These are phyloP conservation scores for Solanum pennellii DNA, from an alignment of 257 asterid species.

Conservation along the genomic window DNA sequence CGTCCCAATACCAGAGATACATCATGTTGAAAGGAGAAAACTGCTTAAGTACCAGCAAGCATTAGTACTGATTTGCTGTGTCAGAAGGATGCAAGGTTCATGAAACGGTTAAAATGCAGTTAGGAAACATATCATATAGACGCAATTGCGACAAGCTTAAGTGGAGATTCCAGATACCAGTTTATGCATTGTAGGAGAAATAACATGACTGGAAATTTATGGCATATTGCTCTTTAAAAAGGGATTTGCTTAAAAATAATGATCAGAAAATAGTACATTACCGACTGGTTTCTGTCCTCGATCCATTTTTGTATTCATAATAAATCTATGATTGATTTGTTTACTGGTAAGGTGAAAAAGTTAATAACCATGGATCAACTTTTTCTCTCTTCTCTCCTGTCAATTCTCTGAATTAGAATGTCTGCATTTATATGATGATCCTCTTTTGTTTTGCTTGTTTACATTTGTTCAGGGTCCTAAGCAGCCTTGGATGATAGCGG, in stretches of 20 bases:
- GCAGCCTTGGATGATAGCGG: slow-evolving; percentile 75
- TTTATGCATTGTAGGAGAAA: not conserved
- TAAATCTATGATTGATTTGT: not conserved
- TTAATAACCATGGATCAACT: not conserved
- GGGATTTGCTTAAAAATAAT: not conserved
- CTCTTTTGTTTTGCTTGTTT: not conserved
- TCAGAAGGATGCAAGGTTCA: not conserved
- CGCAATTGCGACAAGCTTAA: not conserved
- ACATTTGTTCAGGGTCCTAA: slow-evolving; percentile 51
- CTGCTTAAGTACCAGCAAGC: not conserved
- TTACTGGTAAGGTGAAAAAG: not conserved
- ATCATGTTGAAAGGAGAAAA: not conserved
- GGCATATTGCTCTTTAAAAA: not conserved
- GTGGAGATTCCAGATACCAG: not conserved
- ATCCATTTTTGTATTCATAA: not conserved
- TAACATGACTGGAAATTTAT: not conserved
- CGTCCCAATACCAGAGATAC: not conserved
- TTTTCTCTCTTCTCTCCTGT: not conserved
- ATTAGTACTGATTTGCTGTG: not conserved
- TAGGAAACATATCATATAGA: not conserved
- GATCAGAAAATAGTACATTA: not conserved
- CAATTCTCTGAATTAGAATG: not conserved
- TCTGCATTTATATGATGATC: not conserved
- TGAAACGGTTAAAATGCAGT: not conserved
- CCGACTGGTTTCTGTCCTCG: not conserved